phyloP scores from a whole-genome alignment of 2,329 filamentous ascomycete genomes.

The Trichoderma koningii region DNA sequence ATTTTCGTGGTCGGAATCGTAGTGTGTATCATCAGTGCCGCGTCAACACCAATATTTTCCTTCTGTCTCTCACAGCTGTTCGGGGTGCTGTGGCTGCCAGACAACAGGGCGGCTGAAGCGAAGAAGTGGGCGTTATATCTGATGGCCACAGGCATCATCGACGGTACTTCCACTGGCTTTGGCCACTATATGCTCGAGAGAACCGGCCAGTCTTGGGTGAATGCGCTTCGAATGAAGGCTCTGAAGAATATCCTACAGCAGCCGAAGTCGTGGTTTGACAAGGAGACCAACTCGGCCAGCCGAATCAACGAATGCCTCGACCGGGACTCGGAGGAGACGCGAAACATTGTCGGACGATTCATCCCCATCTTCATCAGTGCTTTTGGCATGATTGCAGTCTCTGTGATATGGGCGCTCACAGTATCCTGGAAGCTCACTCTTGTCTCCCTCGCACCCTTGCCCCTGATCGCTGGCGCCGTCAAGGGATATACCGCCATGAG shows the following conservation, averaged over 20 bases:
- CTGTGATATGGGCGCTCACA: conserved; percentile 71
- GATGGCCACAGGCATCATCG: conserved; percentile 65
- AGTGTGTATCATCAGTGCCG: conserved; percentile 64
- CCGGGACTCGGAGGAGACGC: conserved; percentile 82
- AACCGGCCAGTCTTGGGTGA: conserved; percentile 75
- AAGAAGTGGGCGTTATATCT: conserved; percentile 71
- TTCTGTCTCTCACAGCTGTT: conserved; percentile 74
- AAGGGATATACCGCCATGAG: conserved; percentile 66
- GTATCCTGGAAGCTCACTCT: conserved; percentile 81
- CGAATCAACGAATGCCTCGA: conserved; percentile 73
- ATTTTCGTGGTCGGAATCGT: conserved; percentile 63
- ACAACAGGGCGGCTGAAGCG: conserved; percentile 52
- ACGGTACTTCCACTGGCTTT: conserved; percentile 65
- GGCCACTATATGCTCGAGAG: conserved; percentile 73
- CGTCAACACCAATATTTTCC: conserved; percentile 72
- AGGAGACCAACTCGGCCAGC: conserved; percentile 62
- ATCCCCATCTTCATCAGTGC: conserved; percentile 69
- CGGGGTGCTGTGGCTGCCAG: conserved; percentile 63
- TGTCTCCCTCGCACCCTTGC: conserved; percentile 69
- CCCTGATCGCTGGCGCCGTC: conserved; percentile 67
- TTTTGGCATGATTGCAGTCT: conserved; percentile 65
- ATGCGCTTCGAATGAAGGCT: conserved; percentile 67
- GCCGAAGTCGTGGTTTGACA: conserved; percentile 76
- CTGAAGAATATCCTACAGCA: conserved; percentile 72
- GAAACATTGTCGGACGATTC: conserved; percentile 78